These are phyloP conservation scores for Dictyostelium brefeldianum DNA, from an alignment of 78 protist species.

Conservation along the genomic window DNA sequence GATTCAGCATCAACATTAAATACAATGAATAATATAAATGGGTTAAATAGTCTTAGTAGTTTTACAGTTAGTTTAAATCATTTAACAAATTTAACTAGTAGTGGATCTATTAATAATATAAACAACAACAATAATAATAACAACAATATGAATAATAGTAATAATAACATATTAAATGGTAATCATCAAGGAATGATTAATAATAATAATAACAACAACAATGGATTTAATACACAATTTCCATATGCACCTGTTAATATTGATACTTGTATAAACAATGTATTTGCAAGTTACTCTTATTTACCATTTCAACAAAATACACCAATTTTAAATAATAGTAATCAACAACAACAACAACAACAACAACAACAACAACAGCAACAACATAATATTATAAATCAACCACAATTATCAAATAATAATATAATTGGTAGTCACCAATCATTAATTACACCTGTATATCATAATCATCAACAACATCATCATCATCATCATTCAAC, in stretches of 20 bases:
- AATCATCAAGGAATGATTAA: background rate
- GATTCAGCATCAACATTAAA: no score
- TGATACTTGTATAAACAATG: background rate
- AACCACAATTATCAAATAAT: no score
- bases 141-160: no score
- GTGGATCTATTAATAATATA: no score
- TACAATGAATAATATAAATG: background rate
- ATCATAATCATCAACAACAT: no score
- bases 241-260: background rate
- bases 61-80: no score
- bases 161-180: background rate
- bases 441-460: no score
- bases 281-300: constrained; percentile 2
- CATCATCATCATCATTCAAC: no score
- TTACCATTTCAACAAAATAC: background rate
- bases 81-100: background rate
- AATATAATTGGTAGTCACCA: no score
- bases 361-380: no score
- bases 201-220: background rate
- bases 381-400: no score
- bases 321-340: background rate
- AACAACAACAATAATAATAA: no score
- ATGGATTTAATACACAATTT: background rate
- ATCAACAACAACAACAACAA: background rate
- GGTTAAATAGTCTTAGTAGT: background rate